Evolutionary conservation across 495 filamentous ascomycete genomes (phyloP).

Genomic region (Rostrohypoxylon terebratum): DNA sequence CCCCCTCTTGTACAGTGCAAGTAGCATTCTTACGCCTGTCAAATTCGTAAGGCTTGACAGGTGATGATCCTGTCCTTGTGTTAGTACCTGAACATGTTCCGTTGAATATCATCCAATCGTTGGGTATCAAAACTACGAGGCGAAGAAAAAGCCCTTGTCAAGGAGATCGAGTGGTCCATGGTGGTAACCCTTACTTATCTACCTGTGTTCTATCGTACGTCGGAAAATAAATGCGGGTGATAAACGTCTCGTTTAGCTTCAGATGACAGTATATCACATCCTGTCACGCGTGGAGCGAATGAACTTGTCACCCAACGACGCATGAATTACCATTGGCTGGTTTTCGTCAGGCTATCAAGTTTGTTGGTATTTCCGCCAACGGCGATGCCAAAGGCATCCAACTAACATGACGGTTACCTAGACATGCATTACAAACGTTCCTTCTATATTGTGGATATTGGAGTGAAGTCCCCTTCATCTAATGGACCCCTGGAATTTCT

Average conservation of each 20-base stretch:
- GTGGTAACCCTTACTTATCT: constrained; percentile 2
- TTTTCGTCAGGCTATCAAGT: background rate
- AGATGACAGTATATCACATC: constrained; percentile 27
- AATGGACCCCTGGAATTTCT: background rate
- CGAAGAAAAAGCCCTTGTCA: constrained; percentile 8
- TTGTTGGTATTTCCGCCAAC: background rate
- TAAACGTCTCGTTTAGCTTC: constrained; percentile 26
- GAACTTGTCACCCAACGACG: background rate
- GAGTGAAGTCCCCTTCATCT: constrained; percentile 17
- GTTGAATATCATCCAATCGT: constrained; percentile 20
- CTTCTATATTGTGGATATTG: constrained; percentile 11
- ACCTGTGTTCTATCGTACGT: constrained; percentile 24
- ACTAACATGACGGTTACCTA: background rate
- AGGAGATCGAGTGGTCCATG: constrained; percentile 15
- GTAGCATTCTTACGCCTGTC: constrained; percentile 31
- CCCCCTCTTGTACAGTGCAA: constrained; percentile 20
- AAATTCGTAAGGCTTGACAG: constrained; percentile 9
- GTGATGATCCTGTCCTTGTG: constrained; percentile 11
- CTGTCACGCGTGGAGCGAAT: constrained; percentile 23
- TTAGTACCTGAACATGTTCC: constrained; percentile 1
- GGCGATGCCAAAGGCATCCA: constrained; percentile 5
- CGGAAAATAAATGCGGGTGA: constrained; percentile 41
- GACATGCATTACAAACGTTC: background rate
- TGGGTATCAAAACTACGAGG: constrained; percentile 23
- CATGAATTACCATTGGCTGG: constrained; percentile 10